Evolutionary conservation across 1,284 basidiomycete species (phyloP).

Genomic region (Naganishia sp.): DNA sequence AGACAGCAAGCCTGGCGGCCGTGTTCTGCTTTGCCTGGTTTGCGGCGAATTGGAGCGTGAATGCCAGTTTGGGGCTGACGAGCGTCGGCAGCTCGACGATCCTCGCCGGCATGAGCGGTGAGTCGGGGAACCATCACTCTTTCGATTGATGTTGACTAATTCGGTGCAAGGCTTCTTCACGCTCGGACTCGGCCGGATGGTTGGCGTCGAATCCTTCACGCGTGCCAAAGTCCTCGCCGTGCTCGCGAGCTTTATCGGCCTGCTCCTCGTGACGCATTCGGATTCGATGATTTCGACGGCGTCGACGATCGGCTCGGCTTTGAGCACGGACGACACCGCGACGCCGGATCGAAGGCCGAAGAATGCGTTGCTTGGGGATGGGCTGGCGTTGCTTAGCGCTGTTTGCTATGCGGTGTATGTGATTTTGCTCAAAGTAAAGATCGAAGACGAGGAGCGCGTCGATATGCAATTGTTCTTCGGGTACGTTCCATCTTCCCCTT

Average conservation of each 20-base stretch:
- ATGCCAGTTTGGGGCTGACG: constrained; percentile 77
- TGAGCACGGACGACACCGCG: not conserved
- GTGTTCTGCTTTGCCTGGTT: constrained; percentile 86
- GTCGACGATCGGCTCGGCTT: constrained; percentile 6
- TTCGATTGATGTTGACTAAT: constrained; percentile 3
- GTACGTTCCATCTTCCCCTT: constrained; percentile 61
- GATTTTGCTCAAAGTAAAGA: constrained; percentile 83
- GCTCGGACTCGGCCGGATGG: constrained; percentile 77
- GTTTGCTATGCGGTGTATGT: constrained; percentile 90
- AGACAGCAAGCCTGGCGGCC: constrained; percentile 75
- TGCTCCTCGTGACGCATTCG: constrained; percentile 79
- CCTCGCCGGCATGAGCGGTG: constrained; percentile 82
- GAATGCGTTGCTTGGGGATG: constrained; percentile 65
- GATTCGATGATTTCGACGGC: constrained; percentile 59
- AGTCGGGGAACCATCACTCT: constrained; percentile 42
- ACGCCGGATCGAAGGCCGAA: constrained; percentile 13
- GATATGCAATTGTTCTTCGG: constrained; percentile 94
- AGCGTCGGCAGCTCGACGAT: constrained; percentile 90
- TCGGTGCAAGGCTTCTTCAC: constrained; percentile 82
- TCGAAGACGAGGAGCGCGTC: constrained; percentile 78
- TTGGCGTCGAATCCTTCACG: constrained; percentile 78
- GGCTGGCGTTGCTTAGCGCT: constrained; percentile 76
- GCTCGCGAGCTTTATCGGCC: constrained; percentile 76
- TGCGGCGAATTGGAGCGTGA: constrained; percentile 84
- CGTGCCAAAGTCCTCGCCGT: constrained; percentile 78